Conservation (phyloP, 2,329 filamentous ascomycete genomes). For the Alternaria rosae region DNA sequence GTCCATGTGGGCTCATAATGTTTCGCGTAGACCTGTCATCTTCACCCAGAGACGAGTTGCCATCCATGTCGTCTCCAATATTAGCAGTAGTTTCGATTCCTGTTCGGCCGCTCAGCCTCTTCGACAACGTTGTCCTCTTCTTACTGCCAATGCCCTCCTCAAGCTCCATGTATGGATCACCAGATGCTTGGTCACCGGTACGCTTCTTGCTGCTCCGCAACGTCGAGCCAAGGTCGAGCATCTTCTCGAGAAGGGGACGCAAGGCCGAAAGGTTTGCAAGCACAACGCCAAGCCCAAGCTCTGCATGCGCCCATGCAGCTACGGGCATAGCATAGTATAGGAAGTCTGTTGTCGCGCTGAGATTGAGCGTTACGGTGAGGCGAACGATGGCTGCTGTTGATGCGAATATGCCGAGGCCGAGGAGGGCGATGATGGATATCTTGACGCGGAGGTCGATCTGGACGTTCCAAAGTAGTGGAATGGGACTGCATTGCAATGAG, state of each 20-base stretch:
- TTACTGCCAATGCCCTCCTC: not conserved
- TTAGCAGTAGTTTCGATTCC: not conserved
- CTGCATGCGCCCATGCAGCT: slow-evolving; percentile 21
- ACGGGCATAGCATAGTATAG: slow-evolving; percentile 23
- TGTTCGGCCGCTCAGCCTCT: not conserved
- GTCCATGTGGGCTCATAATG: not conserved
- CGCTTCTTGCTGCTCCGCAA: slow-evolving; percentile 3
- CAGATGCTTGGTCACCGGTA: slow-evolving; percentile 8
- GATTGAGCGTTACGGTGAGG: slow-evolving; percentile 45
- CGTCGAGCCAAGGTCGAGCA: slow-evolving; percentile 17
- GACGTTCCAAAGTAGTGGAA: slow-evolving; percentile 31
- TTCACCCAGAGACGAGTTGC: not conserved
- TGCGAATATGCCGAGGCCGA: slow-evolving; percentile 23
- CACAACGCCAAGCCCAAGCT: slow-evolving; percentile 17
- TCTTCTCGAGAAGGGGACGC: slow-evolving; percentile 20
- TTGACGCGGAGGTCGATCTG: slow-evolving; percentile 31
- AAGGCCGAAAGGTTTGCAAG: slow-evolving; percentile 22
- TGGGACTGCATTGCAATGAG: slow-evolving; percentile 3
- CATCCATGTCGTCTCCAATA: not conserved
- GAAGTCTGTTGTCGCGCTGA: slow-evolving; percentile 23
- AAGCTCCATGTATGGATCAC: slow-evolving; percentile 18
- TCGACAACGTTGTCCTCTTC: not conserved
- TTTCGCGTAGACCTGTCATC: not conserved
- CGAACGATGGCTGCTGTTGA: slow-evolving; percentile 43
- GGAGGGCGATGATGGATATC: slow-evolving; percentile 24